phyloP scores from a whole-genome alignment of 108 stramenopile genomes.

The Pelagomonas calceolata region DNA sequence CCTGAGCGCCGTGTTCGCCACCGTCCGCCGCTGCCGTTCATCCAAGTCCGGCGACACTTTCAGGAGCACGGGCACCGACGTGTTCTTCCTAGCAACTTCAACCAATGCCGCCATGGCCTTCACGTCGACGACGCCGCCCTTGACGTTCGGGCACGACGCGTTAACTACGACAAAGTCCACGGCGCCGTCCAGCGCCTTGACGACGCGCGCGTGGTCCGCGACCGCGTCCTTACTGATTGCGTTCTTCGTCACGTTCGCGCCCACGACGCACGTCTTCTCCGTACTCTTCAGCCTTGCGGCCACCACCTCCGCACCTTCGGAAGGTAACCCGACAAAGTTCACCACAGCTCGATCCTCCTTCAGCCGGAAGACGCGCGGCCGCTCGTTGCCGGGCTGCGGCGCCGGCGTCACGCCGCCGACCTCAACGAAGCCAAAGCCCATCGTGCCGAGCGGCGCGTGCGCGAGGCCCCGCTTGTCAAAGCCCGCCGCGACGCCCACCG shows the following conservation, averaged over 20 bases:
- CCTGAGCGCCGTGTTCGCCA: constrained; percentile 51
- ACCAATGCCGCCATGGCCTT: neutral
- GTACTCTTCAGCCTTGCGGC: constrained; percentile 26
- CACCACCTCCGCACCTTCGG: constrained; percentile 54
- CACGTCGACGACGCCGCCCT: neutral
- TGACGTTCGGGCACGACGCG: constrained; percentile 71
- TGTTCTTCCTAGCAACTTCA: too few relatives aligned
- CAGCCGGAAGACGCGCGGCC: constrained; percentile 85
- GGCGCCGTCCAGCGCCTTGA: constrained; percentile 59
- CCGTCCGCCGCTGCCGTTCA: constrained; percentile 56
- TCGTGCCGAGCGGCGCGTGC: constrained; percentile 53
- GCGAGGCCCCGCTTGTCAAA: constrained; percentile 86
- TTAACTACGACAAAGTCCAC: constrained; percentile 94
- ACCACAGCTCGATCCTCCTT: constrained; percentile 75
- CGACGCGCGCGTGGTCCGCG: constrained; percentile 65
- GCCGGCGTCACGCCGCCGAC: constrained; percentile 78
- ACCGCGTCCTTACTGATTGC: constrained; percentile 41
- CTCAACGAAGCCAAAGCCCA: constrained; percentile 78
- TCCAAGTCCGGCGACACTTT: constrained; percentile 86
- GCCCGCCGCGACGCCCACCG: constrained; percentile 86
- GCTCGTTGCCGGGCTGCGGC: constrained; percentile 86
- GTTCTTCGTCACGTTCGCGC: constrained; percentile 91
- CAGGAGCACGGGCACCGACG: constrained; percentile 65
- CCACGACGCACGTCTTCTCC: constrained; percentile 11
- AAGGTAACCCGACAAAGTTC: constrained; percentile 92